Percentiles rank a stretch among this genome's conserved stretches.
Conservation (phyloP, 352 stramenopile species). For the Pythium folliculosum region DNA sequence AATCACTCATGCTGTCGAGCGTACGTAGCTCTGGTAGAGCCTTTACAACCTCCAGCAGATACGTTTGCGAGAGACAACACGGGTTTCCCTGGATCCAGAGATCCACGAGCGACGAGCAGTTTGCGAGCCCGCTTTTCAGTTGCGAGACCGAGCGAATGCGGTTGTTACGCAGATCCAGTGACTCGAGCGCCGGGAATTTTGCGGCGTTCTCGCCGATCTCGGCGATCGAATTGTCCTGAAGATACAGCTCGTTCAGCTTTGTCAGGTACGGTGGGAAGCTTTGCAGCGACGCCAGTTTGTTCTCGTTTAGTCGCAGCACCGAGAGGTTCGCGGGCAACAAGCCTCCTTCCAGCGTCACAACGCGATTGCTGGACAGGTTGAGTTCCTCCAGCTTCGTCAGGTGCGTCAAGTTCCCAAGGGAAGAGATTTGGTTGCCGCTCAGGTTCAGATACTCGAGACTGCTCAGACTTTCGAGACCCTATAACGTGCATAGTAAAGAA, state of each 20-base stretch:
- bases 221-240: conserved; percentile 52
- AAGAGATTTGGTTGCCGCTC: conserved; percentile 55
- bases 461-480: conserved; percentile 51
- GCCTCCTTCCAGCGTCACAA: conserved; percentile 49
- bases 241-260: conserved; percentile 68
- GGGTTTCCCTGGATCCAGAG: conserved; percentile 74
- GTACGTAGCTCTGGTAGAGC: conserved; percentile 60
- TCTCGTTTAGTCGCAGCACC: conserved; percentile 39
- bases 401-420: conserved; percentile 56
- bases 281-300: conserved; percentile 46
- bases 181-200: conserved; percentile 58
- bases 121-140: conserved; percentile 29
- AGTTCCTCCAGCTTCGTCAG: conserved; percentile 77
- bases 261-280: conserved; percentile 37
- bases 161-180: conserved; percentile 75
- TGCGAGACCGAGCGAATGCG: conserved; percentile 30
- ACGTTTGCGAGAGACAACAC: conserved; percentile 59
- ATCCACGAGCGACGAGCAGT: conserved; percentile 39
- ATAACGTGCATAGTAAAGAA: no score
- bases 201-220: conserved; percentile 33
- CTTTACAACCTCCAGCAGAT: conserved; percentile 50
- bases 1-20: conserved; percentile 56
- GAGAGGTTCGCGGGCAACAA: conserved; percentile 51
- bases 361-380: conserved; percentile 59
- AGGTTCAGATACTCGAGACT: conserved; percentile 71